Conservation (phyloP, 805 yeast species). For the Jamesozyma gamospora region DNA sequence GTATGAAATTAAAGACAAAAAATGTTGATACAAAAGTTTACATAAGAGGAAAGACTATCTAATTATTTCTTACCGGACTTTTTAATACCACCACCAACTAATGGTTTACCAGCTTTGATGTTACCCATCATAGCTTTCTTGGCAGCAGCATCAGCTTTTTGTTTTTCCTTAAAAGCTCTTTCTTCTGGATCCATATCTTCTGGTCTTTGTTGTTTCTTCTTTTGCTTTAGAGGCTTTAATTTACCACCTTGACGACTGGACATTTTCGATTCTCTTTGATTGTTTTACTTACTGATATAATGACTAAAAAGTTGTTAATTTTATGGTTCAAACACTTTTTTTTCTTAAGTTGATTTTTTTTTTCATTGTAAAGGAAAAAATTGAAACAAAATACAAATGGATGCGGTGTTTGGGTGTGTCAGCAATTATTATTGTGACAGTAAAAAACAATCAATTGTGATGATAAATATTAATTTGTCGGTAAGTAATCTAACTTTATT, state of each 20-base stretch:
- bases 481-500: too few species aligned
- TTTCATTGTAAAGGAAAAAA: too few species aligned
- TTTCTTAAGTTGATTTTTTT: too few species aligned
- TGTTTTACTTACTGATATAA: too few species aligned
- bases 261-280: constrained; percentile 45
- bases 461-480: too few species aligned
- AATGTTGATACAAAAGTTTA: not conserved
- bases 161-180: constrained; percentile 81
- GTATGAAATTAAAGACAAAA: too few species aligned
- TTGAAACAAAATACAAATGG: too few species aligned
- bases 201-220: constrained; percentile 52
- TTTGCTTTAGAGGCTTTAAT: constrained; percentile 68
- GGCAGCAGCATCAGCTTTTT: constrained; percentile 90
- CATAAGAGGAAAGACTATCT: not conserved
- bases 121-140: constrained; percentile 81
- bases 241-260: constrained; percentile 98
- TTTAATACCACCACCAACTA: constrained; percentile 91
- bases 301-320: too few species aligned
- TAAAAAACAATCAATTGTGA: too few species aligned
- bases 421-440: too few species aligned
- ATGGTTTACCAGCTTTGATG: constrained; percentile 84
- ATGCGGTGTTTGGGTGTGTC: too few species aligned
- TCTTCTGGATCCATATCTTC: constrained; percentile 79
- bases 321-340: too few species aligned
- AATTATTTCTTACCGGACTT: constrained; percentile 60